Conservation (phyloP, 805 yeast genomes). For the fission yeast (Schizosaccharomyces pombe) region DNA sequence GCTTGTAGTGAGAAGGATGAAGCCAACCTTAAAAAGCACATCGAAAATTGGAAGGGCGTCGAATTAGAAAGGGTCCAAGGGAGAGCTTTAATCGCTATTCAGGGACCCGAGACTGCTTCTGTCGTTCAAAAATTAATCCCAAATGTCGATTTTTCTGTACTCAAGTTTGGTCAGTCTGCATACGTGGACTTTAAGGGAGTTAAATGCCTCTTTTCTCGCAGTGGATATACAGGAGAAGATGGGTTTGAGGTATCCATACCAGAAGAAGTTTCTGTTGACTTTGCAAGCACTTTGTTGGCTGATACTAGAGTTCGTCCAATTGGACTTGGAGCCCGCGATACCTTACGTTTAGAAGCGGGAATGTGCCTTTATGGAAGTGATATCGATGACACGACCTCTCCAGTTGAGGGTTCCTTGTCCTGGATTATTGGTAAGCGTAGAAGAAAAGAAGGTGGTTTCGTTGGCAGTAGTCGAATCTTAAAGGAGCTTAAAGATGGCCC, state of each 20-base stretch:
- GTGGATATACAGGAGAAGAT: constrained; percentile 97
- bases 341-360: constrained; percentile 87
- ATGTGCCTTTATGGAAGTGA: constrained; percentile 95
- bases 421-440: constrained; percentile 79
- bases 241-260: constrained; percentile 48
- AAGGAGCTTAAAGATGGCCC: constrained; percentile 41
- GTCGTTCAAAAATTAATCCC: constrained; percentile 38
- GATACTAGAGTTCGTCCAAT: constrained; percentile 38
- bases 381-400: constrained; percentile 53
- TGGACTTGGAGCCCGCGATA: constrained; percentile 96
- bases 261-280: constrained; percentile 23
- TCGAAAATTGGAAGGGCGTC: constrained; percentile 7
- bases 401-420: constrained; percentile 67
- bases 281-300: constrained; percentile 37
- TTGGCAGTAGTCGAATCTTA: constrained; percentile 51
- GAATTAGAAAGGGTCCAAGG: constrained; percentile 24
- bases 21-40: constrained; percentile 26
- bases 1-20: constrained; percentile 74
- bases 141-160: constrained; percentile 28
- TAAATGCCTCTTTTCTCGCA: constrained; percentile 38
- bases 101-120: constrained; percentile 69
- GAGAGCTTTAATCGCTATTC: constrained; percentile 67
- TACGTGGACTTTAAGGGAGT: constrained; percentile 10
- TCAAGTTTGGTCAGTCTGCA: constrained; percentile 41
- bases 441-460: constrained; percentile 36